phyloP scores from a whole-genome alignment of 192 early-diverging fungal genomes.

The Gaertneriomyces semiglobifer region DNA sequence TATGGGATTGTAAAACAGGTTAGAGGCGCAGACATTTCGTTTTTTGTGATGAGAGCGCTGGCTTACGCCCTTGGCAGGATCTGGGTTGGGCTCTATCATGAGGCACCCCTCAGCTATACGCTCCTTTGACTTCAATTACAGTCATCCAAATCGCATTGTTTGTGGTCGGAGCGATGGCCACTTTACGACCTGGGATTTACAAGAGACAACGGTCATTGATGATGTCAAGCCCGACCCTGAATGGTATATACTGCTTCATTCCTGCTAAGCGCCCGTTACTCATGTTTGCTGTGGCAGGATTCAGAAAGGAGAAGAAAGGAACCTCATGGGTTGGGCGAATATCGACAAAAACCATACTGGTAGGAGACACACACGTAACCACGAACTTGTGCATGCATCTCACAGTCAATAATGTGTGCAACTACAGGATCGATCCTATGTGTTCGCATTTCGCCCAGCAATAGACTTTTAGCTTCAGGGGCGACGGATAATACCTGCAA shows the following conservation, averaged over 20 bases:
- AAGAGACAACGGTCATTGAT: conserved; percentile 32
- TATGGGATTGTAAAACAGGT: conserved; percentile 59
- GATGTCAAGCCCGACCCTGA: conserved; percentile 49
- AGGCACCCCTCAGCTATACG: conserved; percentile 48
- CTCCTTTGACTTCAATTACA: conserved; percentile 42
- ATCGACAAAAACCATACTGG: conserved; percentile 46
- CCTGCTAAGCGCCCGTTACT: background rate
- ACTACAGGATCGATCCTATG: conserved; percentile 42
- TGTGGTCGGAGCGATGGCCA: conserved; percentile 49
- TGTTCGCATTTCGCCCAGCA: conserved; percentile 42
- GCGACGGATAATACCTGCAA: conserved; percentile 57
- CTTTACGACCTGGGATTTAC: conserved; percentile 45
- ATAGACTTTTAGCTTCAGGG: conserved; percentile 44
- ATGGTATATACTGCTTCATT: conserved; percentile 24
- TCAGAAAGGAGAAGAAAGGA: conserved; percentile 34
- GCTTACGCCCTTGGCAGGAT: conserved; percentile 7
- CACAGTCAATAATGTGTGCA: background rate
- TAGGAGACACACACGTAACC: conserved; percentile 14
- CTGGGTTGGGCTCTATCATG: conserved; percentile 33
- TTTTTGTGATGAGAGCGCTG: conserved; percentile 1
- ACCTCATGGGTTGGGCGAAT: conserved; percentile 39
- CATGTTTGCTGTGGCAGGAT: conserved; percentile 6
- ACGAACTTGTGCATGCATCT: background rate
- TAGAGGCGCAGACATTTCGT: background rate
- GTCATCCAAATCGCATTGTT: conserved; percentile 36